Conservation (phyloP, 2,329 filamentous ascomycete species). For the Cladophialophora bantiana region DNA sequence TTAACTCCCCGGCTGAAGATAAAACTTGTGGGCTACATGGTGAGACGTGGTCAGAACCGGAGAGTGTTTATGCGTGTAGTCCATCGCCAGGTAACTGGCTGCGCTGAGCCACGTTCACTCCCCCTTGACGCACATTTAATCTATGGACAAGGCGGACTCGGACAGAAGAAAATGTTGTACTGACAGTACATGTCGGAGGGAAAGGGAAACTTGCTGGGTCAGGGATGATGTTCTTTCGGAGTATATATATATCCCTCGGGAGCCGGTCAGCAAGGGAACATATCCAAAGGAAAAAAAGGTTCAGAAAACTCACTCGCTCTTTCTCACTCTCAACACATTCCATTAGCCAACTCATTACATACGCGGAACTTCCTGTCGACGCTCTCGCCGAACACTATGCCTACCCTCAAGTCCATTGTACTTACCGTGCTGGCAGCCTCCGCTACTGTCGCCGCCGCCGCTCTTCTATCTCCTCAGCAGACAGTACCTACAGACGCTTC, state of each 20-base stretch:
- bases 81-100: not conserved
- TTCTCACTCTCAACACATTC: not conserved
- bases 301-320: not conserved
- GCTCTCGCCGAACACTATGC: not conserved
- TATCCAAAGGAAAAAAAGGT: not conserved
- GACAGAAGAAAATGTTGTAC: not conserved
- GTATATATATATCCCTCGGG: not conserved
- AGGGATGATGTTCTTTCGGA: not conserved
- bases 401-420: not conserved
- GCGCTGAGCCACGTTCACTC: not conserved
- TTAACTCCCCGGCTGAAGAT: not conserved
- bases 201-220: not conserved
- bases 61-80: not conserved
- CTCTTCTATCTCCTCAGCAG: not conserved
- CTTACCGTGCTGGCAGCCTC: not conserved
- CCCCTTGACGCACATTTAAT: conserved; percentile 1
- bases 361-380: too few relatives aligned
- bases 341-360: not conserved
- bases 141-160: conserved; percentile 1
- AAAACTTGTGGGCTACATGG: not conserved
- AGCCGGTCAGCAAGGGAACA: not conserved
- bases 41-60: not conserved
- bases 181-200: not conserved
- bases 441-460: not conserved
- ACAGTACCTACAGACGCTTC: not conserved